Percentiles rank a stretch among this genome's conserved stretches.
phyloP scores from a whole-genome alignment of 2,329 filamentous ascomycete species.

The Ophiocordyceps sinensis region DNA sequence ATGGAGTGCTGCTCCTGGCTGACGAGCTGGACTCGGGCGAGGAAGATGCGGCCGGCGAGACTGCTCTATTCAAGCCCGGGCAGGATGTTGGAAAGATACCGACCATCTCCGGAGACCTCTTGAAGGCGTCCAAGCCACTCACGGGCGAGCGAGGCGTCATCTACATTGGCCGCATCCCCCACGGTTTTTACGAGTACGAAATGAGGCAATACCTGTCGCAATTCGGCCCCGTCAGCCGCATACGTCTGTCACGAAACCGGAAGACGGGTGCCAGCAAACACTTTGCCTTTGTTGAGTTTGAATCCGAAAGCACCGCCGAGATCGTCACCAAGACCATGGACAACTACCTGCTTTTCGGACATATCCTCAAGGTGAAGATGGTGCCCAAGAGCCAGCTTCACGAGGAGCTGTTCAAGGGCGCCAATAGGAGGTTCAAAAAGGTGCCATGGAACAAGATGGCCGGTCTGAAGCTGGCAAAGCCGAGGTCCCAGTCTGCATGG shows the following conservation, averaged over 20 bases:
- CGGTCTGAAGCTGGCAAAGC: slow-evolving; percentile 58
- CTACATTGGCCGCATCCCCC: slow-evolving; percentile 81
- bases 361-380: slow-evolving; percentile 77
- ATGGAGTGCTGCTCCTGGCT: slow-evolving; percentile 28
- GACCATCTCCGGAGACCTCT: slow-evolving; percentile 27
- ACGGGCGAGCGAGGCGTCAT: slow-evolving; percentile 58
- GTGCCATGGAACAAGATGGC: slow-evolving; percentile 81
- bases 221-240: slow-evolving; percentile 66
- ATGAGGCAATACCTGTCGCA: slow-evolving; percentile 90
- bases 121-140: slow-evolving; percentile 25
- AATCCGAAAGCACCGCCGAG: slow-evolving; percentile 60
- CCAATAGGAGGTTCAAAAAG: slow-evolving; percentile 77
- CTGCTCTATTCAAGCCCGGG: slow-evolving; percentile 27
- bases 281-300: slow-evolving; percentile 89
- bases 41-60: slow-evolving; percentile 21
- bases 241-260: slow-evolving; percentile 83
- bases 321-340: slow-evolving; percentile 95
- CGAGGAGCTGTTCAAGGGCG: slow-evolving; percentile 73
- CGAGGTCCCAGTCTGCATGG: slow-evolving; percentile 65
- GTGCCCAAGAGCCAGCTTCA: slow-evolving; percentile 67
- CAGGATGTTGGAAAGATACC: slow-evolving; percentile 38
- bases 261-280: slow-evolving; percentile 85
- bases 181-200: slow-evolving; percentile 92
- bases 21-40: slow-evolving; percentile 29
- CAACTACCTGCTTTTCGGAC: slow-evolving; percentile 90